Conservation (phyloP, 371 early-diverging fungal genomes). For the Rhizopus microsporus region DNA sequence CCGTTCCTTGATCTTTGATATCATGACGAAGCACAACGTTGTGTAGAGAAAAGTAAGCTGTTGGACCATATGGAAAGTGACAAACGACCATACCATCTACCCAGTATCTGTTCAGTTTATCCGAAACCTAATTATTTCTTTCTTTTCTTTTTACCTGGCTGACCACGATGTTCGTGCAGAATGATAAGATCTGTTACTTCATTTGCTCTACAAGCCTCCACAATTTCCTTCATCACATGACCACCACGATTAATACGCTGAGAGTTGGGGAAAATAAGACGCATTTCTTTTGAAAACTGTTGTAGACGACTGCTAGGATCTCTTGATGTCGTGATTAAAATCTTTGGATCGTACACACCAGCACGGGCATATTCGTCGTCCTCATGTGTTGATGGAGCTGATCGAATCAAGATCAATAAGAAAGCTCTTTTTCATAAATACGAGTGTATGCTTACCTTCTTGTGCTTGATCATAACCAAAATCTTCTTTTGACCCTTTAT, state of each 20-base stretch:
- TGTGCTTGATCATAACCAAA: constrained; percentile 90
- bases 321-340: constrained; percentile 93
- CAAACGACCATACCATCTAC: constrained; percentile 92
- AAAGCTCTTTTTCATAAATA: background rate
- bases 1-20: constrained; percentile 93
- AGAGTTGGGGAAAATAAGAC: constrained; percentile 95
- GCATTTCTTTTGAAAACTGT: constrained; percentile 98
- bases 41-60: constrained; percentile 96
- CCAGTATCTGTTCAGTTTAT: background rate
- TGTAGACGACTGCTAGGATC: constrained; percentile 94
- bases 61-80: constrained; percentile 99
- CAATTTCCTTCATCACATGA: constrained; percentile 94
- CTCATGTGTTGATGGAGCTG: constrained; percentile 77
- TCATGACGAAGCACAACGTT: constrained; percentile 98
- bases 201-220: constrained; percentile 92
- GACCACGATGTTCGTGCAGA: constrained; percentile 96
- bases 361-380: constrained; percentile 98
- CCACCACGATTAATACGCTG: constrained; percentile 98
- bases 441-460: constrained; percentile 49
- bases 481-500: constrained; percentile 73
- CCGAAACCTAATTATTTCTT: background rate
- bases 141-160: constrained; percentile 69
- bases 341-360: constrained; percentile 93
- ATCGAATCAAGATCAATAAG: background rate
- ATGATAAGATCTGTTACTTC: constrained; percentile 97